phyloP scores from a whole-genome alignment of 2,329 filamentous ascomycete species.

The Fusarium floridanum region DNA sequence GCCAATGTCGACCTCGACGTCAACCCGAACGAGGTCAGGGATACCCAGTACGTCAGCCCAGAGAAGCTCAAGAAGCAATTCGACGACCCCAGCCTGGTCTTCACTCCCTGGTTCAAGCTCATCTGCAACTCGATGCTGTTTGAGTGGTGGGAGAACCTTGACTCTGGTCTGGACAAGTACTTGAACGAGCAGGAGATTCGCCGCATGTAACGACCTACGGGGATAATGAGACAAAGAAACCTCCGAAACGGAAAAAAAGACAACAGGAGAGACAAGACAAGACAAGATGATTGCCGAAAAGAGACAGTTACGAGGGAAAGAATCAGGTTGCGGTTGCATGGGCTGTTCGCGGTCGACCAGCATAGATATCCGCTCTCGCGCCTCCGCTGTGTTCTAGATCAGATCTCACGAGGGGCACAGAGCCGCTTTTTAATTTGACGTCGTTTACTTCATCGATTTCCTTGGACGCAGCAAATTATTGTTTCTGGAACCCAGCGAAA shows the following conservation, averaged over 20 bases:
- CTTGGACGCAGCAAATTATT: background rate
- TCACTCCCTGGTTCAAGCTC: slow-evolving; percentile 99
- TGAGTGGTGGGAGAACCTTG: slow-evolving; percentile 94
- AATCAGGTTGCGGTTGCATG: slow-evolving; percentile 22
- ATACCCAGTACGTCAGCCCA: slow-evolving; percentile 84
- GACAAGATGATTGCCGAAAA: background rate
- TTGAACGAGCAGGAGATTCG: slow-evolving; percentile 88
- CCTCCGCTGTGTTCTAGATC: slow-evolving; percentile 11
- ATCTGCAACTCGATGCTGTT: slow-evolving; percentile 98
- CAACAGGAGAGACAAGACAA: background rate
- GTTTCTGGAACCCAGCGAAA: background rate
- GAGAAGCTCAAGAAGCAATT: slow-evolving; percentile 90
- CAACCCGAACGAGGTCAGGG: slow-evolving; percentile 91
- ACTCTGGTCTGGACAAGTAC: slow-evolving; percentile 85
- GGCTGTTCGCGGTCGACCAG: slow-evolving; percentile 38
- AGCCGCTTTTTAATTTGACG: slow-evolving; percentile 40
- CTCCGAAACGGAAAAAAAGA: slow-evolving; percentile 5
- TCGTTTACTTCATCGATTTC: slow-evolving; percentile 22
- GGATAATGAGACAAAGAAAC: slow-evolving; percentile 16
- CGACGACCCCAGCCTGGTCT: slow-evolving; percentile 81
- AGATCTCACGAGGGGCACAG: slow-evolving; percentile 14
- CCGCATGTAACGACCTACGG: slow-evolving; percentile 67
- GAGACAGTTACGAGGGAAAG: slow-evolving; percentile 4
- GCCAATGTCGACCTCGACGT: slow-evolving; percentile 85
- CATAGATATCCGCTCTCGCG: slow-evolving; percentile 47